Conservation (phyloP, 23 red algal genomes). For the Gracilariopsis chorda region DNA sequence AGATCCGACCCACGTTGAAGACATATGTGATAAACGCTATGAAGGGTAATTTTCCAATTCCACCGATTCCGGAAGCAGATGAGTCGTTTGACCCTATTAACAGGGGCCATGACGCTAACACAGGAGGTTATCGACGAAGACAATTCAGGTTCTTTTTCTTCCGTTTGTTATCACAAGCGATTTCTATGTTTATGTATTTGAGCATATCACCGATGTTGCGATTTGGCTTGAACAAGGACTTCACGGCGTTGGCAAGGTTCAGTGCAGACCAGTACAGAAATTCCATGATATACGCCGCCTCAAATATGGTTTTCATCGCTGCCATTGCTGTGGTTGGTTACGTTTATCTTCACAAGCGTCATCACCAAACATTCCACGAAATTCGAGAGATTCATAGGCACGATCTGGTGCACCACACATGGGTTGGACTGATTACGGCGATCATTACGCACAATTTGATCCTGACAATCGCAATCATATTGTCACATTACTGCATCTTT, state of each 20-base stretch:
- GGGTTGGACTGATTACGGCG: constrained; percentile 62
- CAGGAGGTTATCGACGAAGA: constrained; percentile 59
- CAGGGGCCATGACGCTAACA: constrained; percentile 67
- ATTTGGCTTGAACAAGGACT: constrained; percentile 67
- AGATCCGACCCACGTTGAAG: constrained; percentile 61
- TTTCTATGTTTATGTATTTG: constrained; percentile 69
- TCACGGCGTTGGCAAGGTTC: constrained; percentile 27
- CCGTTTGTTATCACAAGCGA: constrained; percentile 43
- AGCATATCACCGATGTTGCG: constrained; percentile 71
- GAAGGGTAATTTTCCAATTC: constrained; percentile 65
- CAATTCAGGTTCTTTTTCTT: constrained; percentile 83
- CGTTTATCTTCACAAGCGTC: constrained; percentile 42
- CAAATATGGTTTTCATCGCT: constrained; percentile 58
- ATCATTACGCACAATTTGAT: constrained; percentile 85
- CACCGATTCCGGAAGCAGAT: constrained; percentile 62
- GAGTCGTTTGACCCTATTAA: constrained; percentile 56
- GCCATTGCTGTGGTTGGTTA: constrained; percentile 48
- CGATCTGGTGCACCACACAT: constrained; percentile 58
- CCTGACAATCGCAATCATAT: constrained; percentile 58
- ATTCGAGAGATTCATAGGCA: constrained; percentile 70
- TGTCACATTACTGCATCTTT: constrained; percentile 75
- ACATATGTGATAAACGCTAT: constrained; percentile 41
- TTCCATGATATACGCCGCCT: constrained; percentile 66
- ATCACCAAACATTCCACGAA: constrained; percentile 75
- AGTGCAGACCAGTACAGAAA: constrained; percentile 23